phyloP scores from a whole-genome alignment of 2,329 filamentous ascomycete genomes.

The Fusarium compactum region DNA sequence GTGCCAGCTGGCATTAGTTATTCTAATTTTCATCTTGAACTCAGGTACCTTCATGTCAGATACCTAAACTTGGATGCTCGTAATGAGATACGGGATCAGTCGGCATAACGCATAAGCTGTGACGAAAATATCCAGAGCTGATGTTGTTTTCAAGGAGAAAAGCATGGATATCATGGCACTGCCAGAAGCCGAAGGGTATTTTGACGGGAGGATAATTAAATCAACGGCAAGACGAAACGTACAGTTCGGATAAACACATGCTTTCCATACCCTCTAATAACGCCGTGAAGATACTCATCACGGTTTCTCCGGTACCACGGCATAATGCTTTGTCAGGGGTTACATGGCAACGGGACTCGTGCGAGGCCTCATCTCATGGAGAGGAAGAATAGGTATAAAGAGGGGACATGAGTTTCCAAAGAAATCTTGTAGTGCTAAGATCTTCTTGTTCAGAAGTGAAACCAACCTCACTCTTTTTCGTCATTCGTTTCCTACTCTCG shows the following conservation, averaged over 20 bases:
- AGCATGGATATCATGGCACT: conserved; percentile 3
- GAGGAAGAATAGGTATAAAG: conserved; percentile 42
- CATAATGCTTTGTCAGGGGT: conserved; percentile 33
- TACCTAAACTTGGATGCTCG: neutral
- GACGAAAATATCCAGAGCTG: conserved; percentile 1
- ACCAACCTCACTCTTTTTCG: conserved; percentile 30
- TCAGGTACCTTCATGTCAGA: neutral
- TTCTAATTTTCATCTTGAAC: neutral
- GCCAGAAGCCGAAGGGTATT: conserved; percentile 2
- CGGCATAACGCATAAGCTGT: conserved; percentile 13
- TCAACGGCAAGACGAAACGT: conserved; percentile 35
- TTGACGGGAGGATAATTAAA: conserved; percentile 9
- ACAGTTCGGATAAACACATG: conserved; percentile 15
- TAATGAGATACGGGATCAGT: neutral
- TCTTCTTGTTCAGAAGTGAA: conserved; percentile 31
- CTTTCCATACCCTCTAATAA: conserved; percentile 26
- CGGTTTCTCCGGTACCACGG: conserved; percentile 37
- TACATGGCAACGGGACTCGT: conserved; percentile 31
- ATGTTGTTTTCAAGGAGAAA: neutral
- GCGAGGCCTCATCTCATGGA: conserved; percentile 28
- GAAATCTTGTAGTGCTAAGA: conserved; percentile 5
- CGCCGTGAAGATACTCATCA: neutral
- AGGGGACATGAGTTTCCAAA: conserved; percentile 27
- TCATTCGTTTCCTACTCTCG: conserved; percentile 43
- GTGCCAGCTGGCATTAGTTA: neutral